phyloP scores from a whole-genome alignment of 805 yeast species.

The Starmerella bacillaris region DNA sequence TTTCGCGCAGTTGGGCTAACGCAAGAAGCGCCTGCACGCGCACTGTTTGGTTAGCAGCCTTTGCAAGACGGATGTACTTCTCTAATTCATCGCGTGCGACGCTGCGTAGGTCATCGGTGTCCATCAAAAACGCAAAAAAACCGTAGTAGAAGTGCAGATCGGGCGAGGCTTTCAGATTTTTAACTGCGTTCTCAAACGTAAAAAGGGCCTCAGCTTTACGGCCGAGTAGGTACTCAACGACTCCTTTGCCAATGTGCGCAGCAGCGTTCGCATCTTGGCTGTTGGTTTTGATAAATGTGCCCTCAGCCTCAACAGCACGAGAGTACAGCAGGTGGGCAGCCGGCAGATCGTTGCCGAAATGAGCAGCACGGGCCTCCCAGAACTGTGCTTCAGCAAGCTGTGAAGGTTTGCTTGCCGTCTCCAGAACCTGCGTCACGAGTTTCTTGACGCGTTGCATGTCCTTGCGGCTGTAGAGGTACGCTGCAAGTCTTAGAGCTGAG shows the following conservation, averaged over 20 bases:
- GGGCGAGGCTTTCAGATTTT: constrained; percentile 45
- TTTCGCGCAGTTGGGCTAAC: constrained; percentile 54
- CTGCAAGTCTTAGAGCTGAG: constrained; percentile 46
- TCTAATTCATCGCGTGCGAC: constrained; percentile 50
- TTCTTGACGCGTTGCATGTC: constrained; percentile 40
- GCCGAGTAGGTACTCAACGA: constrained; percentile 58
- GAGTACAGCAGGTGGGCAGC: constrained; percentile 56
- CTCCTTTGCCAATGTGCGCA: constrained; percentile 71
- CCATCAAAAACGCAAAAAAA: constrained; percentile 30
- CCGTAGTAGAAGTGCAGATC: constrained; percentile 63
- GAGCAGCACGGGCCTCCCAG: constrained; percentile 75
- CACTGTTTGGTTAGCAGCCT: constrained; percentile 36
- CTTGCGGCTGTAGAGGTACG: constrained; percentile 54
- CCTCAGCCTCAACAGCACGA: constrained; percentile 45
- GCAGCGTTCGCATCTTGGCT: constrained; percentile 39
- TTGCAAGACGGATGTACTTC: constrained; percentile 44
- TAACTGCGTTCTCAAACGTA: constrained; percentile 59
- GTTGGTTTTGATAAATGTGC: background rate
- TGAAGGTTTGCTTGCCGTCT: constrained; percentile 28
- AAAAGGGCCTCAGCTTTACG: constrained; percentile 65
- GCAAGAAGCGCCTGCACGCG: constrained; percentile 47
- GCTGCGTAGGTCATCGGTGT: constrained; percentile 24
- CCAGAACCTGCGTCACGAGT: constrained; percentile 35
- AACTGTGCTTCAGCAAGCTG: constrained; percentile 47
- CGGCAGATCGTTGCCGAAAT: constrained; percentile 39